Evolutionary conservation across 768 basidiomycete species (phyloP).

Genomic region (Amanita rimosa): DNA sequence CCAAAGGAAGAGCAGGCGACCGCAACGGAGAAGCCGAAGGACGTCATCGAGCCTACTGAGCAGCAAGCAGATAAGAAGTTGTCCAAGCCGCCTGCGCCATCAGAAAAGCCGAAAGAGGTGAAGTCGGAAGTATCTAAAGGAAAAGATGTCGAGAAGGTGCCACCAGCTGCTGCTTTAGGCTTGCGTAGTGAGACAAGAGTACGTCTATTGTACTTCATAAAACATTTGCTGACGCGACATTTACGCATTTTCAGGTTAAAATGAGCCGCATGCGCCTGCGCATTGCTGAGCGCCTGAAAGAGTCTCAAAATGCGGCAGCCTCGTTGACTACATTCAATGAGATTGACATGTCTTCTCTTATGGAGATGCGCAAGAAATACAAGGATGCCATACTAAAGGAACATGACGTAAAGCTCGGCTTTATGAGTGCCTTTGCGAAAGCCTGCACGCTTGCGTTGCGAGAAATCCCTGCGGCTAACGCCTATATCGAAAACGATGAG

Average conservation of each 20-base stretch:
- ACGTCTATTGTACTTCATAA: slow-evolving; percentile 13
- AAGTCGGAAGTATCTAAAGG: slow-evolving; percentile 11
- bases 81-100: slow-evolving; percentile 32
- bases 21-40: slow-evolving; percentile 21
- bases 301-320: slow-evolving; percentile 94
- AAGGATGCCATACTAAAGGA: slow-evolving; percentile 87
- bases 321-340: slow-evolving; percentile 99
- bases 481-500: slow-evolving; percentile 87
- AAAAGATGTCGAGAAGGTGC: slow-evolving; percentile 10
- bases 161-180: slow-evolving; percentile 25
- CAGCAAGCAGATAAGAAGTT: slow-evolving; percentile 36
- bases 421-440: slow-evolving; percentile 94
- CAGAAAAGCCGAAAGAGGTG: slow-evolving; percentile 17
- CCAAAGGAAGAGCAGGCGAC: slow-evolving; percentile 17
- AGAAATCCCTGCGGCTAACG: slow-evolving; percentile 92
- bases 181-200: slow-evolving; percentile 81
- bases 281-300: slow-evolving; percentile 95
- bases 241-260: slow-evolving; percentile 56
- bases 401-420: slow-evolving; percentile 93
- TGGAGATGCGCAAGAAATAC: slow-evolving; percentile 88
- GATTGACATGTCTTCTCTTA: slow-evolving; percentile 95
- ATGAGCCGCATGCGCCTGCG: slow-evolving; percentile 98
- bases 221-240: neutral
- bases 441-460: slow-evolving; percentile 76
- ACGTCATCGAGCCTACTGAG: slow-evolving; percentile 32